A percentile compares a stretch with the other conserved stretches of the same genome.
Evolutionary conservation across 306 rosid species (phyloP).

Genomic region (Parietaria judaica): DNA sequence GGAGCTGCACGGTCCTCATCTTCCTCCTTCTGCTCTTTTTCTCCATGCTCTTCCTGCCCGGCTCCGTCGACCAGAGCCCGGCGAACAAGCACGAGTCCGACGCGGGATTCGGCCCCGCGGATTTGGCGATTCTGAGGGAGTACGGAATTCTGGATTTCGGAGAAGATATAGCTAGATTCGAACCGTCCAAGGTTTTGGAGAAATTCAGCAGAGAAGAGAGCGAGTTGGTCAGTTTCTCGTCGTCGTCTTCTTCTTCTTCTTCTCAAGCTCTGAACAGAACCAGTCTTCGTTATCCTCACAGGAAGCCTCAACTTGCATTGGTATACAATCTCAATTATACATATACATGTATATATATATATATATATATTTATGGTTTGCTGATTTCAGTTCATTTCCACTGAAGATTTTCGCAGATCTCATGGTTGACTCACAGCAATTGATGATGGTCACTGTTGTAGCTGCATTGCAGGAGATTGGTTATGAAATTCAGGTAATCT

Average conservation of each 20-base stretch:
- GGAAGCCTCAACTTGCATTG: slow-evolving; percentile 87
- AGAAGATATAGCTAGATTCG: slow-evolving; percentile 47
- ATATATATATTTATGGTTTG: not conserved
- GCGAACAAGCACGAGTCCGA: slow-evolving; percentile 23
- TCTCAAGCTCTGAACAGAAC: slow-evolving; percentile 34
- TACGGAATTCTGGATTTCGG: slow-evolving; percentile 56
- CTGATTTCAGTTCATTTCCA: slow-evolving; percentile 4
- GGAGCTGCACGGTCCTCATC: slow-evolving; percentile 83
- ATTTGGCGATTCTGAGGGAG: slow-evolving; percentile 34
- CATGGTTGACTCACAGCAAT: slow-evolving; percentile 65
- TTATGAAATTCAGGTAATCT: slow-evolving; percentile 59
- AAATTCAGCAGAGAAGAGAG: slow-evolving; percentile 44
- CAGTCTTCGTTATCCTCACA: slow-evolving; percentile 43
- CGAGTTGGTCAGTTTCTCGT: slow-evolving; percentile 22
- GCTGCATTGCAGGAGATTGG: slow-evolving; percentile 77
- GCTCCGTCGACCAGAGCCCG: slow-evolving; percentile 56
- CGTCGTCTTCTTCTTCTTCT: not conserved
- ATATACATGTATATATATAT: not conserved
- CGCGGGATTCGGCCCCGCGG: slow-evolving; percentile 35
- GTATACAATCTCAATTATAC: slow-evolving; percentile 32
- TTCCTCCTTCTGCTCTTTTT: slow-evolving; percentile 69
- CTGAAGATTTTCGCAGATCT: slow-evolving; percentile 78
- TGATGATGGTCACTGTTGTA: slow-evolving; percentile 71
- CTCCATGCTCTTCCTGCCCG: slow-evolving; percentile 83
- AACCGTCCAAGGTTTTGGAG: slow-evolving; percentile 54